Evolutionary conservation across 176 grass and related monocot genomes (phyloP).

Genomic region (Rhynchospora pubera): DNA sequence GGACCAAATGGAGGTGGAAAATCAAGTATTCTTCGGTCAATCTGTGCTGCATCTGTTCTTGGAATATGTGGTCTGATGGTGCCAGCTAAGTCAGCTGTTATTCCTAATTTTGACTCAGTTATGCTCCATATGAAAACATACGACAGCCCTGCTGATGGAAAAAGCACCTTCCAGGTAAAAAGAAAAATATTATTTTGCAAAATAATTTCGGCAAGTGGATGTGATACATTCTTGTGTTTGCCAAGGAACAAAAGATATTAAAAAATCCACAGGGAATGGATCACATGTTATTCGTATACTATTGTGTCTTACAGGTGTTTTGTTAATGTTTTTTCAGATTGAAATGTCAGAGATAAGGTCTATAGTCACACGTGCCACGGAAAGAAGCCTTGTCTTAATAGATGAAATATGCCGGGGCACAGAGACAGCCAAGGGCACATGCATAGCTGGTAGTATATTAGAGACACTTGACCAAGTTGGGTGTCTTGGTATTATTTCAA

Average conservation of each 20-base stretch:
- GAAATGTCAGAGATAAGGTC: slow-evolving; percentile 97
- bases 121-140: slow-evolving; percentile 98
- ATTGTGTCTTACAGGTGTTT: not conserved
- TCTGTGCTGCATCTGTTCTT: slow-evolving; percentile 82
- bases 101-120: slow-evolving; percentile 81
- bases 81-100: slow-evolving; percentile 62
- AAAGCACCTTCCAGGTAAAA: slow-evolving; percentile 92
- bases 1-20: slow-evolving; percentile 98
- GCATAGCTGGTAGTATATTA: slow-evolving; percentile 92
- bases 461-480: slow-evolving; percentile 73
- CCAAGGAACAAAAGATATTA: not conserved
- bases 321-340: slow-evolving; percentile 46
- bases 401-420: slow-evolving; percentile 97
- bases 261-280: not conserved
- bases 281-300: not conserved
- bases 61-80: slow-evolving; percentile 99
- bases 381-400: slow-evolving; percentile 68
- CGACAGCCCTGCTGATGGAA: slow-evolving; percentile 92
- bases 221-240: not conserved
- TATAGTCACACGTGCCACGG: slow-evolving; percentile 53
- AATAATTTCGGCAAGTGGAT: not conserved
- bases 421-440: slow-evolving; percentile 89
- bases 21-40: slow-evolving; percentile 90
- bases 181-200: not conserved
- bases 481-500: slow-evolving; percentile 80